These are phyloP conservation scores for Lactifluus hygrophoroides DNA, from an alignment of 768 basidiomycete genomes.

Conservation along the genomic window DNA sequence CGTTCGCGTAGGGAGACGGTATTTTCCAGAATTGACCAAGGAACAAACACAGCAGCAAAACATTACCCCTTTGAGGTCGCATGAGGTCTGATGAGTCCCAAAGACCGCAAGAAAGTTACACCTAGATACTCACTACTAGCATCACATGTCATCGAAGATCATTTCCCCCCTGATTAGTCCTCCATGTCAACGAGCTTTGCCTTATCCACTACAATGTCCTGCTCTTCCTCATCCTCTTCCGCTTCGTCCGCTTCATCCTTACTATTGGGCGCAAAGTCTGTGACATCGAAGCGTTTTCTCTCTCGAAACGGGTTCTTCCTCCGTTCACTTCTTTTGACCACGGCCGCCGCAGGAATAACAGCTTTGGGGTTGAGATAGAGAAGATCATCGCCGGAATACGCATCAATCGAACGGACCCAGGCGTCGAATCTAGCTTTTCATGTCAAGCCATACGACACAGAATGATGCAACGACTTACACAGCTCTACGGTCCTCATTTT, in stretches of 20 bases:
- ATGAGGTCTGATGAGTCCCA: not conserved
- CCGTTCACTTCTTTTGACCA: conserved; percentile 51
- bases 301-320: conserved; percentile 60
- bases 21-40: not conserved
- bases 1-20: not conserved
- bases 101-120: not conserved
- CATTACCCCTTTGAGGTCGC: not conserved
- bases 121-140: conserved; percentile 1
- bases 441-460: not conserved
- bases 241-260: conserved; percentile 26
- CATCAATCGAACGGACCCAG: conserved; percentile 72
- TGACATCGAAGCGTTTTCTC: conserved; percentile 58
- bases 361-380: conserved; percentile 72
- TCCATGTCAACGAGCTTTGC: conserved; percentile 37
- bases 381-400: conserved; percentile 70
- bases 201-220: conserved; percentile 28
- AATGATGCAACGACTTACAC: conserved; percentile 44
- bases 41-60: not conserved
- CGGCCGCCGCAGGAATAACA: conserved; percentile 59
- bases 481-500: conserved; percentile 69
- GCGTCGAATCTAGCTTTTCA: conserved; percentile 56
- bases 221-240: conserved; percentile 38
- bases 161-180: conserved; percentile 25
- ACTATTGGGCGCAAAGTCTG: conserved; percentile 28
- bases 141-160: not conserved